Evolutionary conservation across 169 alveolate genomes (phyloP), one percentile per base, ranked within the genome.

Genomic region (Babesia microti): DNA sequence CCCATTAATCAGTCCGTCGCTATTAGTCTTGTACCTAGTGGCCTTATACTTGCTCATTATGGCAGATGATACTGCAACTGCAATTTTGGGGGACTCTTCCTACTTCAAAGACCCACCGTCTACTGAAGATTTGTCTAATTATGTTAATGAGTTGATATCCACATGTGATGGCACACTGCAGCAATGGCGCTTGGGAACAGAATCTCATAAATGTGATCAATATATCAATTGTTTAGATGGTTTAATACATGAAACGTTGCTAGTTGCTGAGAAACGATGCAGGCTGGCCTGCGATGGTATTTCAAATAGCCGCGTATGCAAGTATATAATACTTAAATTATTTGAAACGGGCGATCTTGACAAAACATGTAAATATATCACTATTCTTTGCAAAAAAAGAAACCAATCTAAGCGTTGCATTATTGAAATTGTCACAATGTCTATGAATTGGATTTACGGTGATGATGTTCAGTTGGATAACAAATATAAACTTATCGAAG

Each of bases 211-310:
- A n/a, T n/a, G n/a, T n/a, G n/a, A n/a, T n/a, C n/a, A n/a, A n/a
- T n/a, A n/a, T n/a, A n/a, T n/a, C n/a, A n/a, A n/a, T n/a, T n/a
- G n/a, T n/a, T n/a, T n/a, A n/a, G n/a, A n/a, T n/a, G n/a, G n/a
- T n/a, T n/a, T n/a, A n/a, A n/a, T n/a, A n/a, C n/a, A n/a, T n/a
- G n/a, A n/a, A n/a, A n/a, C n/a, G n/a, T n/a, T n/a, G n/a, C 53
- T 65, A 70, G n/a, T 65, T 22, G 65, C 36, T 14, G 85, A 75
- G 45, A 75, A 75, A 48, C 60, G 58, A 33, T 75, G 85, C 48
- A 63, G 85, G 12, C 52, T 40, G 12, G 55, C 79, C 1, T 59
- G 54, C 11, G 85, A 75, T 59, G 85, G 85, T 11, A 59, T 33
- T 44, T 75, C 85, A 0, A 75, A 69, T 19, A 48, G 68, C 36